Percentiles rank a stretch among this genome's conserved stretches.
These are phyloP conservation scores for Striga hermonthica DNA, from an alignment of 305 asterid species.

Conservation along the genomic window DNA sequence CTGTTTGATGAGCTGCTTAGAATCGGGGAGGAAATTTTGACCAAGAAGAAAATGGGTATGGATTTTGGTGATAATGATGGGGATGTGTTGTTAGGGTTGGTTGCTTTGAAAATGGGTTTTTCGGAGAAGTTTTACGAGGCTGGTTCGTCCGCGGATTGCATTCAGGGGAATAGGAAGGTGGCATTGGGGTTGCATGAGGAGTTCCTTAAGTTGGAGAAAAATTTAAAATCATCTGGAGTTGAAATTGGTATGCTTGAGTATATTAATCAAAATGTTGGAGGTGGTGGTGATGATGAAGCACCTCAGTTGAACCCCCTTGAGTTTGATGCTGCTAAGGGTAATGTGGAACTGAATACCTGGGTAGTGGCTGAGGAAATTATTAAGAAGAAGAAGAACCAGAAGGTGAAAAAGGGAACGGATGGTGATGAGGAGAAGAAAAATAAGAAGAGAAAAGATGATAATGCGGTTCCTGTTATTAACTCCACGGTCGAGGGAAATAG, in stretches of 20 bases:
- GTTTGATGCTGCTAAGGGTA: slow-evolving; percentile 31
- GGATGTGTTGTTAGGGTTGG: slow-evolving; percentile 51
- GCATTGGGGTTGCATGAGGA: slow-evolving; percentile 70
- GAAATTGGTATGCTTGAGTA: slow-evolving; percentile 52
- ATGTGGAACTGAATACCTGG: slow-evolving; percentile 22
- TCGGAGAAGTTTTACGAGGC: slow-evolving; percentile 55
- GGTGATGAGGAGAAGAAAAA: slow-evolving; percentile 43
- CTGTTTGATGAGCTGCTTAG: slow-evolving; percentile 65
- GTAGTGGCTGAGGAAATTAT: slow-evolving; percentile 30
- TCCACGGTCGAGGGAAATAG: slow-evolving; percentile 34
- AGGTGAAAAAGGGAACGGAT: slow-evolving; percentile 43
- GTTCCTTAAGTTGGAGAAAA: slow-evolving; percentile 78
- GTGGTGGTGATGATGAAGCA: slow-evolving; percentile 38
- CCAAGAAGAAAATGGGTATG: slow-evolving; percentile 43
- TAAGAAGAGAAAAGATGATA: slow-evolving; percentile 34
- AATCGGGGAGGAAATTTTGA: slow-evolving; percentile 48
- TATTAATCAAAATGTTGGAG: slow-evolving; percentile 15
- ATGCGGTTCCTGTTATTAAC: slow-evolving; percentile 32
- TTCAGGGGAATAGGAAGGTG: slow-evolving; percentile 83
- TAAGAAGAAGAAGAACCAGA: slow-evolving; percentile 47
- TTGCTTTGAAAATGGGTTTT: slow-evolving; percentile 67
- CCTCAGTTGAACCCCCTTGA: slow-evolving; percentile 68
- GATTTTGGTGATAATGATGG: slow-evolving; percentile 45
- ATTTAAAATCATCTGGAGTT: slow-evolving; percentile 52
- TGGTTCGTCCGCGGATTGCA: slow-evolving; percentile 61